Evolutionary conservation across 2,329 filamentous ascomycete species (phyloP), one percentile per base, ranked within the genome.

Genomic region (Alternaria rosae): DNA sequence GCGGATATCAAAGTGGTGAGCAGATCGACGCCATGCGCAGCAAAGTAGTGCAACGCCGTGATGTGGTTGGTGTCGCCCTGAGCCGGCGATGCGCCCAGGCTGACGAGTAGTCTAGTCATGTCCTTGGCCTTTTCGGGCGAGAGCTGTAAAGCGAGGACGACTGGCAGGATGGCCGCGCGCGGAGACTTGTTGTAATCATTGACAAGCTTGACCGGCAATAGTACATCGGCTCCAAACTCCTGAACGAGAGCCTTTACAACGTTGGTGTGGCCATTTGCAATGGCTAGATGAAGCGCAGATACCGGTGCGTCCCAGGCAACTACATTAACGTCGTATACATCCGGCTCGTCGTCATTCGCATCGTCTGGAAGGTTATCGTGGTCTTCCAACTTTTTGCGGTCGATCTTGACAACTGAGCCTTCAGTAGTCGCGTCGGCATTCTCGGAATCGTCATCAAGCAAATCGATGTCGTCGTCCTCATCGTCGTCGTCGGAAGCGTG

Each of bases 251-350:
- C 78, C 59, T 89, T 87, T 13, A 94, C 91, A 11, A 89, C 86
- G 5, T 90, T 85, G 25, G 86, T 82, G 67, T 94, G 89, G 0
- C 92, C 92, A 62, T 88, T 87, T 2, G 92, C 76, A 62, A 96
- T 93, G 8, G 93, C 93, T 26, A 93, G 84, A 76, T 97, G 93
- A 6, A 96, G 83, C 2, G 93, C 88, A 12, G 90, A 91, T 59
- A 88, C 87, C 5, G 89, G 88, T 6, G 85, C 86, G 70, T 96
- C 92, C 93, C 93, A 97, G 1, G 92, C 88, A n/a, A 91, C 75
- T 1, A 91, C 86, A 67, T 96, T 89, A 62, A 94, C 85, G 67
- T 95, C 88, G 76, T 91, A 94, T 54, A 94, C 86, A 77, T 97
- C 92, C 1, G 92, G 92, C 20, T 91, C 90, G 10, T 90, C 85